phyloP scores from a whole-genome alignment of 2,329 filamentous ascomycete genomes.

The Zalaria sp. region DNA sequence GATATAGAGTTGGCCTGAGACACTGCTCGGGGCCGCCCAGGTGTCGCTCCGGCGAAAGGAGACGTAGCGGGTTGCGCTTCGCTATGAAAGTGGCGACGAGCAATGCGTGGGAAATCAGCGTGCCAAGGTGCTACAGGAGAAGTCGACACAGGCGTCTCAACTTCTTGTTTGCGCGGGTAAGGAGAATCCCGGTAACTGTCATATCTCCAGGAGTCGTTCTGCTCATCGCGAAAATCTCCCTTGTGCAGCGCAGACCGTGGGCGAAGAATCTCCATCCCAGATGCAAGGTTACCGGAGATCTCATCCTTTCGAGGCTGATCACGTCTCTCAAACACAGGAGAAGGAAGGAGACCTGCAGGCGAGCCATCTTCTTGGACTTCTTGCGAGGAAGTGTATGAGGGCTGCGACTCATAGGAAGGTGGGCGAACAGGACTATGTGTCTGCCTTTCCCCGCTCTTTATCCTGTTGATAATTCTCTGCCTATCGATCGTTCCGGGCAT shows the following conservation, averaged over 20 bases:
- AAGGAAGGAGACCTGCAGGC: too few relatives aligned
- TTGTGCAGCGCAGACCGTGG: slow-evolving; percentile 61
- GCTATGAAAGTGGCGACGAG: slow-evolving; percentile 13
- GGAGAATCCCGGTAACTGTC: slow-evolving; percentile 7
- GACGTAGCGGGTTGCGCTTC: slow-evolving; percentile 5
- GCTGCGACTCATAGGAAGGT: too few relatives aligned
- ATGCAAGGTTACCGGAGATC: slow-evolving; percentile 11
- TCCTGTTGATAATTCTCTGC: slow-evolving; percentile 65
- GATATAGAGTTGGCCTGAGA: slow-evolving; percentile 50
- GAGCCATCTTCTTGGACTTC: too few relatives aligned
- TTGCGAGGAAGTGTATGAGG: too few relatives aligned
- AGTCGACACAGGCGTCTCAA: slow-evolving; percentile 22
- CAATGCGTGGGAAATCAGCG: slow-evolving; percentile 26
- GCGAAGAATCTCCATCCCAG: slow-evolving; percentile 52
- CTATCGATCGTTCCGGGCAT: slow-evolving; percentile 37
- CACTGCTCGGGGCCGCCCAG: slow-evolving; percentile 23
- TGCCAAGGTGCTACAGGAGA: slow-evolving; percentile 47
- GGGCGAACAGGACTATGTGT: neutral
- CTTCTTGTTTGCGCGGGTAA: slow-evolving; percentile 5
- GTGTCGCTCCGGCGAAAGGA: slow-evolving; percentile 23
- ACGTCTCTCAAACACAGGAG: slow-evolving; percentile 10
- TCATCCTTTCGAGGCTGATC: neutral
- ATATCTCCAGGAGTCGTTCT: slow-evolving; percentile 9
- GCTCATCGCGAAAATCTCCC: slow-evolving; percentile 44
- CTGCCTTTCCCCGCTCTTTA: slow-evolving; percentile 42